A percentile compares a stretch with the other conserved stretches of the same genome.
These are phyloP conservation scores for Erysimum cheiranthoides DNA, from an alignment of 345 rosid genomes.

Conservation along the genomic window DNA sequence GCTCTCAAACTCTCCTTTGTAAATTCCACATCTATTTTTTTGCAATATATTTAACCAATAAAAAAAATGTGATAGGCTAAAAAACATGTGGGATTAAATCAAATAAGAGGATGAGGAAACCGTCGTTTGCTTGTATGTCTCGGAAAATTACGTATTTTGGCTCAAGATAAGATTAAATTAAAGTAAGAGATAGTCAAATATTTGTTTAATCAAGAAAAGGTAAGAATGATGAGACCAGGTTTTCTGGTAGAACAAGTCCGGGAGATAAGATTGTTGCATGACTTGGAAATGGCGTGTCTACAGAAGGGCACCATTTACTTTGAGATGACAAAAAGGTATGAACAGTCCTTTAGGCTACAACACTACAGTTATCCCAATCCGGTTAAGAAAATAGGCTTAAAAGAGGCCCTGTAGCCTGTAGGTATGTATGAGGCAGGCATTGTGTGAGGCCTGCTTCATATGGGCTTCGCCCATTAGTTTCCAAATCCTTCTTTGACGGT, in stretches of 20 bases:
- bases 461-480: conserved; percentile 1
- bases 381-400: neutral
- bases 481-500: neutral
- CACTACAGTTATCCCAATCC: neutral
- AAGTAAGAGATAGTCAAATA: conserved; percentile 20
- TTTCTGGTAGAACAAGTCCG: conserved; percentile 30
- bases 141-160: conserved; percentile 21
- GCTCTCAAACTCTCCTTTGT: neutral
- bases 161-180: conserved; percentile 13
- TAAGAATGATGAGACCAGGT: conserved; percentile 27
- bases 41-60: neutral
- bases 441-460: neutral
- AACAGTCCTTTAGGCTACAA: neutral
- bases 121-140: conserved; percentile 40
- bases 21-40: neutral
- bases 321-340: neutral
- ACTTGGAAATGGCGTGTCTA: conserved; percentile 32
- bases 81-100: neutral
- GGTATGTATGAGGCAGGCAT: neutral
- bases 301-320: neutral
- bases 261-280: conserved; percentile 28
- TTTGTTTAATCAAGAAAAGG: conserved; percentile 8
- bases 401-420: neutral
- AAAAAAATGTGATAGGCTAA: neutral
- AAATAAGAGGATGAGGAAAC: conserved; percentile 17